Base-by-base conservation (phyloP, 495 filamentous ascomycete species). In the Penicillium paxilli region DNA sequence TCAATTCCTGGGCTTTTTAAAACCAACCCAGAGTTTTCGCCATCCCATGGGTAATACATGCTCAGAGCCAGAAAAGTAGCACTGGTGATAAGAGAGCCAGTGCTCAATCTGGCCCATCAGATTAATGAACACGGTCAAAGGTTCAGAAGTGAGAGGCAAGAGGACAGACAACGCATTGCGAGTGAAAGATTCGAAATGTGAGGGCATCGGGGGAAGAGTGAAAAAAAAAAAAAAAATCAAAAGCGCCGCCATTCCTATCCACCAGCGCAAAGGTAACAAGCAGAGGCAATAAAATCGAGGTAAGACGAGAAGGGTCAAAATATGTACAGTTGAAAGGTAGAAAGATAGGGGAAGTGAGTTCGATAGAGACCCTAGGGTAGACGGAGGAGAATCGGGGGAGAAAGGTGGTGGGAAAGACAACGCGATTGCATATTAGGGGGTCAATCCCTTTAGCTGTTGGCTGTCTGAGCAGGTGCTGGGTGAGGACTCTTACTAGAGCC, bases 401-500 rank as follows among this genome's bases (percentile, higher is more conserved):
- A 12, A 35, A 26, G 12, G 11, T 14, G 12, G 11, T 20, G 40
- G n/a, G n/a, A n/a, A n/a, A n/a, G n/a, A n/a, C n/a, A n/a, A n/a
- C n/a, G n/a, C n/a, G n/a, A n/a, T n/a, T n/a, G n/a, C n/a, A n/a
- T n/a, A n/a, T n/a, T n/a, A n/a, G 50, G 19, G 54, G 37, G 32
- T 19, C 32, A n/a, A n/a, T 6, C 21, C 20, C 26, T n/a, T 64
- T 64, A 75, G 45, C 61, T 71, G 35, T 54, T 71, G 9, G 61
- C 70, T 22, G 74, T 66, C 32, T 79, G 78, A 32, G 73, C 73
- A 44, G 73, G 67, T 12, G 74, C 68, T 46, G 77, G 69, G 40
- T 75, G 73, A 10, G 75, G 75, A 35, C 75, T 78, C 55, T 75
- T 73, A 54, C 55, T 78, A 12, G 71, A 57, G 20, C 67, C 71